A percentile compares a stretch with the other conserved stretches of the same genome.
Conservation (phyloP, 208 protist genomes). For the Crithidia bombi region DNA sequence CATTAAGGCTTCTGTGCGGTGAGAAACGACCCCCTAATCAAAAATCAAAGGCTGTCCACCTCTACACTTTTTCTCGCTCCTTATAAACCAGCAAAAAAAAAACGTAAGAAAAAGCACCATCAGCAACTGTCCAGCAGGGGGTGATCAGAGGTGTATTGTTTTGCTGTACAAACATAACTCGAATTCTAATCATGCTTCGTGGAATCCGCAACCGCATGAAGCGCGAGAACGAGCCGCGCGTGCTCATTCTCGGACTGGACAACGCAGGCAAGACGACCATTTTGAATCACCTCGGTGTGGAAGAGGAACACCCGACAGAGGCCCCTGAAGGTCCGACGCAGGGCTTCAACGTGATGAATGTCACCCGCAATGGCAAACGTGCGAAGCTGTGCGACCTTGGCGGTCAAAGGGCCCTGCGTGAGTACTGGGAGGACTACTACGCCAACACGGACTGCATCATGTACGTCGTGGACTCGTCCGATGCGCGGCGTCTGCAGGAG, state of each 20-base stretch:
- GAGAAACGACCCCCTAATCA: too few relatives aligned
- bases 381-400: constrained; percentile 99
- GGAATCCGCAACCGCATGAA: constrained; percentile 90
- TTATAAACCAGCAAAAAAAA: too few relatives aligned
- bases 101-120: too few relatives aligned
- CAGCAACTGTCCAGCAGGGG: too few relatives aligned
- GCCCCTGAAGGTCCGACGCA: constrained; percentile 98
- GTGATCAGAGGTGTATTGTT: too few relatives aligned
- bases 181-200: constrained; percentile 63
- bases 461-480: constrained; percentile 97
- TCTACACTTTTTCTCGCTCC: too few relatives aligned
- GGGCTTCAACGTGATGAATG: constrained; percentile 99
- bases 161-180: too few relatives aligned
- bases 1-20: too few relatives aligned
- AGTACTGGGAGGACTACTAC: constrained; percentile 99
- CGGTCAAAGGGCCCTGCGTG: constrained; percentile 98
- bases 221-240: constrained; percentile 91
- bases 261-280: constrained; percentile 98
- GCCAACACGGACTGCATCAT: constrained; percentile 96
- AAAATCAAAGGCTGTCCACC: too few relatives aligned
- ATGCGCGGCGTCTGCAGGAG: constrained; percentile 91
- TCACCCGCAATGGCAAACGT: constrained; percentile 93
- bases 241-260: constrained; percentile 95
- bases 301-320: constrained; percentile 44
- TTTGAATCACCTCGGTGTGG: constrained; percentile 92